Evolutionary conservation across 2,329 filamentous ascomycete species (phyloP).

Genomic region (Coccinonectria pachysandricola): DNA sequence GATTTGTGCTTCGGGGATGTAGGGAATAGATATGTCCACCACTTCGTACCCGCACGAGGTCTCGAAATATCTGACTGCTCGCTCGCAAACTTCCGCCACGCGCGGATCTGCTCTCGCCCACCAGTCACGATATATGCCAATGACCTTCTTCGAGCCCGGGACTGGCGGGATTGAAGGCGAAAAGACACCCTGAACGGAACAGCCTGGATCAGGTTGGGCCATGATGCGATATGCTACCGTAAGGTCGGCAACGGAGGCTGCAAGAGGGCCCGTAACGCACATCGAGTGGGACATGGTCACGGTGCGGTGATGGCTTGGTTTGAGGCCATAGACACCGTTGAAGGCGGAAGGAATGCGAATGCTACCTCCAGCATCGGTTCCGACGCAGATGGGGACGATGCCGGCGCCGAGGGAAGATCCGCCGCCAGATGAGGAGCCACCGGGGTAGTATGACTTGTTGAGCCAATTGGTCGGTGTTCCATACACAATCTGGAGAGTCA

Average conservation of each 20-base stretch:
- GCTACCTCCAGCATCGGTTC: constrained; percentile 67
- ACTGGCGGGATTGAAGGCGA: constrained; percentile 40
- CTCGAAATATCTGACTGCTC: constrained; percentile 48
- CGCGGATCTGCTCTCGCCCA: constrained; percentile 42
- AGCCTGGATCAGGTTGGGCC: constrained; percentile 57
- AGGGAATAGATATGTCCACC: constrained; percentile 55
- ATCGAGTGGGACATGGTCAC: constrained; percentile 43
- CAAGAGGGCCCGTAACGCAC: constrained; percentile 63
- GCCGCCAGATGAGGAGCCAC: constrained; percentile 70
- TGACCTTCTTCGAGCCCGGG: constrained; percentile 41
- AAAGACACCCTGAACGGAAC: constrained; percentile 53
- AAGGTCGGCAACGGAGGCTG: constrained; percentile 65
- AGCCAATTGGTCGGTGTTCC: constrained; percentile 72
- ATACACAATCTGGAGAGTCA: constrained; percentile 43
- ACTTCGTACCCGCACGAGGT: constrained; percentile 37
- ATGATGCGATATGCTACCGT: constrained; percentile 75
- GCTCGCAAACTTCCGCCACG: constrained; percentile 52
- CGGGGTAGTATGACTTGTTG: constrained; percentile 66
- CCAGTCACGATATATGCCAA: constrained; percentile 58
- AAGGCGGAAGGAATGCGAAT: constrained; percentile 64
- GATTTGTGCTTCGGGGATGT: constrained; percentile 59
- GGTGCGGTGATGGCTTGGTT: constrained; percentile 64
- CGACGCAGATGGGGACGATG: constrained; percentile 64
- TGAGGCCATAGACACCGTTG: constrained; percentile 74
- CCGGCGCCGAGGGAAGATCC: constrained; percentile 61